A percentile compares a stretch with the other conserved stretches of the same genome.
These are phyloP conservation scores for Stentor roeselii DNA, from an alignment of 73 alveolate genomes.

Conservation along the genomic window DNA sequence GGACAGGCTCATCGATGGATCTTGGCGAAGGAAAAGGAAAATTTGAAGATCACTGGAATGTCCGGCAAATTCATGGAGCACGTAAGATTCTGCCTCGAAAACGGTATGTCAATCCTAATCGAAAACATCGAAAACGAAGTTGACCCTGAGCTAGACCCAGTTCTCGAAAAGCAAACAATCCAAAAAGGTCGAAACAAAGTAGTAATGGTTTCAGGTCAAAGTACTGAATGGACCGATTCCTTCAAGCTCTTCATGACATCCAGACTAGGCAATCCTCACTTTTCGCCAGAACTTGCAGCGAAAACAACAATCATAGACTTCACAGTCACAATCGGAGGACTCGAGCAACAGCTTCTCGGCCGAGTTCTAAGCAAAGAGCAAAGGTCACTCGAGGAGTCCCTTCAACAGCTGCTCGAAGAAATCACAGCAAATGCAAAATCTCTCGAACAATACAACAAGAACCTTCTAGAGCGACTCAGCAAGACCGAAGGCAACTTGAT, in stretches of 20 bases:
- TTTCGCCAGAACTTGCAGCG: slow-evolving; percentile 99
- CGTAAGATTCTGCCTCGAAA: slow-evolving; percentile 44
- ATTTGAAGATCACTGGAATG: neutral
- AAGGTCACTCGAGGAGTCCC: slow-evolving; percentile 97
- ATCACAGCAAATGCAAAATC: slow-evolving; percentile 95
- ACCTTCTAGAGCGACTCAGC: slow-evolving; percentile 96
- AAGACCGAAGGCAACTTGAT: slow-evolving; percentile 96
- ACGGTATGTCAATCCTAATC: slow-evolving; percentile 92
- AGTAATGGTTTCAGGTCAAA: slow-evolving; percentile 96
- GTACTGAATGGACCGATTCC: slow-evolving; percentile 93
- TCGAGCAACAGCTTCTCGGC: slow-evolving; percentile 89
- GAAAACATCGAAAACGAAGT: slow-evolving; percentile 99
- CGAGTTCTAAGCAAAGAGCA: slow-evolving; percentile 84
- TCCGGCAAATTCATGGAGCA: slow-evolving; percentile 26
- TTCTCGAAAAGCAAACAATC: slow-evolving; percentile 96
- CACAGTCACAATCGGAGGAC: slow-evolving; percentile 99
- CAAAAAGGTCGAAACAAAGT: slow-evolving; percentile 89
- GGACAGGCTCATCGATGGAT: slow-evolving; percentile 99
- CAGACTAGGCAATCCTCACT: slow-evolving; percentile 96
- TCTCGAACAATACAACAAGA: slow-evolving; percentile 89
- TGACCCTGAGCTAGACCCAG: slow-evolving; percentile 99
- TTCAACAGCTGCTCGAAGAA: slow-evolving; percentile 95
- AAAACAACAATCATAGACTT: slow-evolving; percentile 99
- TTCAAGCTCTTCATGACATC: slow-evolving; percentile 97
- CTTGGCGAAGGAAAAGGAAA: slow-evolving; percentile 14